Evolutionary conservation across 805 yeast genomes (phyloP), one percentile per base, ranked within the genome.

Genomic region (Aciculoconidium aculeatum): DNA sequence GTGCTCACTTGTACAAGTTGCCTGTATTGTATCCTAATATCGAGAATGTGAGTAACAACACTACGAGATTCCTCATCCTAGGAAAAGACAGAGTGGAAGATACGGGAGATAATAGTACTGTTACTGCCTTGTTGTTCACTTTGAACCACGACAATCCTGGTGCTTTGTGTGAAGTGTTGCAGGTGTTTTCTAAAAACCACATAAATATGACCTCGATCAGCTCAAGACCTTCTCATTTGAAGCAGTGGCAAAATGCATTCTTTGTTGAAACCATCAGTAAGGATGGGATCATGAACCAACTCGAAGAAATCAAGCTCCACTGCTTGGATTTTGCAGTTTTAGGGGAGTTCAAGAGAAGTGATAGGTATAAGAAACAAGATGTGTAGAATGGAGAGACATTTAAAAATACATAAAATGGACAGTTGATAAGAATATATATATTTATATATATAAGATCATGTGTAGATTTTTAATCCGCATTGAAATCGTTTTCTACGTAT

Each of bases 1-100:
- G 95, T 4, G 73, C 87, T 6, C 60, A 61, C 10, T 58, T 78
- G 10, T 74, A 77, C 39, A 58, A 67, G 2, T 68, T 79, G 7
- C 78, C 79, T 2, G 67, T 85, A 1, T 40, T 76, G 17, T 53
- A 57, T 14, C 44, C 58, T 5, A 70, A 72, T 35, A 72, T 92
- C 27, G 92, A 88, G 46, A 95, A 90, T 49, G 65, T 64, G 35
- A 53, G 63, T 17, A 77, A 75, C 15, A 90, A 90, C 52, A 84
- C 95, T 4, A 90, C 98, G 1, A 62, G 97, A 39, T 90, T 92
- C 50, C 57, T 92, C 29, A 68, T 85, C 0, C 56, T 88, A 23
- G 77, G 81, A 42, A 34, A 47, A 41, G 34, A 39, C 26, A 14
- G 27, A 16, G n/a, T 16, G 11, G 30, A 21, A 11, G 36, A 37